Percentiles rank a stretch among this genome's conserved stretches.
These are phyloP conservation scores for Yamadazyma takamatsuzukensis DNA, from an alignment of 805 yeast genomes.

Conservation along the genomic window DNA sequence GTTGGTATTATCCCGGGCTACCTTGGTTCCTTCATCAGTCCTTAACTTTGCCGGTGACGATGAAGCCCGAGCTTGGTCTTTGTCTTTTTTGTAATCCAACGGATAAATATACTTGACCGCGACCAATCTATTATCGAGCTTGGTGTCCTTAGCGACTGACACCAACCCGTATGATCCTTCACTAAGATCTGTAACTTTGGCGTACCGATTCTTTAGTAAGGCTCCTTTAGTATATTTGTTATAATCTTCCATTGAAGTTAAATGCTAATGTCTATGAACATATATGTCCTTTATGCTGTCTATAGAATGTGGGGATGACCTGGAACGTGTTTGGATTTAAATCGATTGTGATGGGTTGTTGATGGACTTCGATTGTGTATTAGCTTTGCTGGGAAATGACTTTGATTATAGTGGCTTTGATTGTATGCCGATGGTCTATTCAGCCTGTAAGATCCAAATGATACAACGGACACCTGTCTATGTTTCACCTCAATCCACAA, in stretches of 20 bases:
- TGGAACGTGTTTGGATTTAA: no score
- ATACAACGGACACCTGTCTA: no score
- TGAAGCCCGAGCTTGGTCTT: constrained; percentile 18
- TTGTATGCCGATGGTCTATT: no score
- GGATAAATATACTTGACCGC: constrained; percentile 86
- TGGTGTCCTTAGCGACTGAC: constrained; percentile 74
- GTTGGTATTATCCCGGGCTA: constrained; percentile 10
- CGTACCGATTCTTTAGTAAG: constrained; percentile 60
- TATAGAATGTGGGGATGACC: no score
- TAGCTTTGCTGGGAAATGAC: no score
- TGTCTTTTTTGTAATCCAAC: constrained; percentile 34
- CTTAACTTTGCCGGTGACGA: constrained; percentile 36
- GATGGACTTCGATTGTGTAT: no score
- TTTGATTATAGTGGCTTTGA: no score
- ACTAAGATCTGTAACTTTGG: constrained; percentile 69
- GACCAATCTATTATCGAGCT: constrained; percentile 46
- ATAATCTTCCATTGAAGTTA: constrained; percentile 34
- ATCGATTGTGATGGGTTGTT: no score
- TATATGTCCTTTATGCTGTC: no score
- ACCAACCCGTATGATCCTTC: constrained; percentile 95
- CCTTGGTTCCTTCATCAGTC: constrained; percentile 5
- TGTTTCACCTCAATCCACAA: no score
- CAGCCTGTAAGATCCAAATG: no score
- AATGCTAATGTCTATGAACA: no score
- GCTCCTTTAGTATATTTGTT: constrained; percentile 35